These are phyloP conservation scores for Volvox africanus DNA, from an alignment of 139 green algal species.

Conservation along the genomic window DNA sequence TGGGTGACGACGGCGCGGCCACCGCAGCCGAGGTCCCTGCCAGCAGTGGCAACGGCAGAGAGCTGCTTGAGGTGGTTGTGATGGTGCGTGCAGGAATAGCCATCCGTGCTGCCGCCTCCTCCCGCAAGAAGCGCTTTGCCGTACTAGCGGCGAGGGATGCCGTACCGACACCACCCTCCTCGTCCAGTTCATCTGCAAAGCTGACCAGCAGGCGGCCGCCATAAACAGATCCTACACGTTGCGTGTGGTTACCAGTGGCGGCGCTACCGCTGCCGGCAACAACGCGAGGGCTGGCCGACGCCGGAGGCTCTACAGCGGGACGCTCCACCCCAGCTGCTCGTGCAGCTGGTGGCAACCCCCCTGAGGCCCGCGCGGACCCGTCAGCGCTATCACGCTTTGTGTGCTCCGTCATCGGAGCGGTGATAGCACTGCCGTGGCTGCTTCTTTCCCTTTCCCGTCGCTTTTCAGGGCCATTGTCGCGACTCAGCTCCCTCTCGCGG, in stretches of 20 bases:
- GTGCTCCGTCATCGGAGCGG: background rate
- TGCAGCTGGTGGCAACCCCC: too few species aligned
- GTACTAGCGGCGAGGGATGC: slow-evolving; percentile 1
- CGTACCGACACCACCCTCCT: background rate
- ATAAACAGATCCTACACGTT: background rate
- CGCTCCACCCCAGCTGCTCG: too few species aligned
- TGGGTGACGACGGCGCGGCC: too few species aligned
- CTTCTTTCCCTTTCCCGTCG: background rate
- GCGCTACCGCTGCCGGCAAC: too few species aligned
- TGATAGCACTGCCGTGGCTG: background rate
- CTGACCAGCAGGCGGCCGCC: slow-evolving; percentile 1
- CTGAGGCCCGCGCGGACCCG: background rate
- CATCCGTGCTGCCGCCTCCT: slow-evolving; percentile 24
- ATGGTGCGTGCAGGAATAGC: slow-evolving; percentile 25
- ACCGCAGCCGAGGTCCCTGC: too few species aligned
- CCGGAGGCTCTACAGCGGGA: too few species aligned
- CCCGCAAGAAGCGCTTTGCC: slow-evolving; percentile 1
- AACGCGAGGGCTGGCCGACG: too few species aligned
- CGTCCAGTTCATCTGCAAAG: slow-evolving; percentile 38
- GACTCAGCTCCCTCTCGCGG: background rate
- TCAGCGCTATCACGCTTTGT: background rate
- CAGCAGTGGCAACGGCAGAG: slow-evolving; percentile 21
- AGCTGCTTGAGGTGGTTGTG: slow-evolving; percentile 11
- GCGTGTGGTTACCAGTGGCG: background rate
- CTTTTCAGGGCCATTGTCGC: background rate